Evolutionary conservation across 306 rosid genomes (phyloP), one percentile per base, ranked within the genome.

Genomic region (Phaseolus lunatus): DNA sequence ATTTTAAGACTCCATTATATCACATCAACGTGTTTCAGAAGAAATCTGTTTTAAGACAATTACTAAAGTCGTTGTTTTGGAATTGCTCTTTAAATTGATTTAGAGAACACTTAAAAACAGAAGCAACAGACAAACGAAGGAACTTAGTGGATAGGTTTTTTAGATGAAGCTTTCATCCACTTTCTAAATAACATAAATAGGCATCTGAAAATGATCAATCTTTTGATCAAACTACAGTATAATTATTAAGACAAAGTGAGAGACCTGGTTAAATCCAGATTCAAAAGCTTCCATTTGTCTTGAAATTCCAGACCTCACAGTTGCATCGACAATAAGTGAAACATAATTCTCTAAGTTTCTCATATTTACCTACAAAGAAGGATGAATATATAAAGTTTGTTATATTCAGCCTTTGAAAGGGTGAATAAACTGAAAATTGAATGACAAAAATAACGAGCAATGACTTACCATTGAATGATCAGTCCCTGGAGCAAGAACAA

Each of bases 271-370:
- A 77, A 96, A 90, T 52, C 99, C 99, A 69, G 93, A 88, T 78
- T 87, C 87, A 77, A 96, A 96, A 37, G 97, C 98, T 83, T 92
- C 96, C 78, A 91, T 85, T 87, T 96, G 99, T 88, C 96, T 88
- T 20, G 87, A 83, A 83, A 96, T 84, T 86, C 99, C 99, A 65
- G 90, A 68, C 54, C 56, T 81, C 84, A 96, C 66, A 57, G 97
- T 93, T 78, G 97, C 90, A 85, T 96, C 93, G 9, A 78, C 88
- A 52, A 90, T 64, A 57, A 86, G 90, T 53, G 90, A 84, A 78
- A 96, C 87, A 75, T 91, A 96, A 52, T 87, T 90, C 70, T 88
- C 98, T 87, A 96, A 78, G 87, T 89, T 92, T 68, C 79, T 77
- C 76, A 82, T 63, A 77, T 85, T 91, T 82, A 96, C 99, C 99